phyloP scores from a whole-genome alignment of 345 rosid species.

The Cardamine chenopodiifolia region DNA sequence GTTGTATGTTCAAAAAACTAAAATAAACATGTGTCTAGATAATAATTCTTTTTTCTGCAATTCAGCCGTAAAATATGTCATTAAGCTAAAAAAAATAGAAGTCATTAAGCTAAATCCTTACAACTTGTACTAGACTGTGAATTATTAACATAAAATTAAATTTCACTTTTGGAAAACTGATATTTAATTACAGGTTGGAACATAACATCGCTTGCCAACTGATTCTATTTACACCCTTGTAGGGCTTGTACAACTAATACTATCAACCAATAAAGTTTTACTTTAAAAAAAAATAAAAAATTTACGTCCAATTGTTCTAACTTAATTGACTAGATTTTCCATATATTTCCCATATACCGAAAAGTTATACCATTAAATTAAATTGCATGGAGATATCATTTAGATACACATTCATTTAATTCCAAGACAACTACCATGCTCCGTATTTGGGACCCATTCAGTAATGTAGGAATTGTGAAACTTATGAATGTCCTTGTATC shows the following conservation, averaged over 20 bases:
- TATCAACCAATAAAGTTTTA: not conserved
- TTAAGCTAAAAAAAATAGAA: no score
- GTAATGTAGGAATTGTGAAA: constrained; percentile 39
- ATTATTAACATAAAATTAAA: no score
- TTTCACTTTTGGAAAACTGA: not conserved
- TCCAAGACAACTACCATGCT: constrained; percentile 45
- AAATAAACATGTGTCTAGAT: no score
- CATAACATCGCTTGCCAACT: not conserved
- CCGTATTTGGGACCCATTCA: constrained; percentile 40
- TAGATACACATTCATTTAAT: constrained; percentile 34
- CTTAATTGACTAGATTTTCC: not conserved
- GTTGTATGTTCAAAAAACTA: no score
- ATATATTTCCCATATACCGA: not conserved
- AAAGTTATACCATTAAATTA: not conserved
- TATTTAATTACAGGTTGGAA: not conserved
- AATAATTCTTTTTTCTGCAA: no score
- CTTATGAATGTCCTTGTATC: constrained; percentile 34
- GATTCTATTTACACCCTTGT: not conserved
- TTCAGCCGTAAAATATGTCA: no score
- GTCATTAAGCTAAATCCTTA: no score
- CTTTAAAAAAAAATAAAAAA: no score
- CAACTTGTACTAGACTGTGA: no score
- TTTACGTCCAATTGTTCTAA: not conserved
- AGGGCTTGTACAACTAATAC: not conserved
- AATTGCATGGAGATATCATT: constrained; percentile 22